Base-by-base conservation (phyloP, 1,139 yeast species). In the Geotrichum cucujoidarum region DNA sequence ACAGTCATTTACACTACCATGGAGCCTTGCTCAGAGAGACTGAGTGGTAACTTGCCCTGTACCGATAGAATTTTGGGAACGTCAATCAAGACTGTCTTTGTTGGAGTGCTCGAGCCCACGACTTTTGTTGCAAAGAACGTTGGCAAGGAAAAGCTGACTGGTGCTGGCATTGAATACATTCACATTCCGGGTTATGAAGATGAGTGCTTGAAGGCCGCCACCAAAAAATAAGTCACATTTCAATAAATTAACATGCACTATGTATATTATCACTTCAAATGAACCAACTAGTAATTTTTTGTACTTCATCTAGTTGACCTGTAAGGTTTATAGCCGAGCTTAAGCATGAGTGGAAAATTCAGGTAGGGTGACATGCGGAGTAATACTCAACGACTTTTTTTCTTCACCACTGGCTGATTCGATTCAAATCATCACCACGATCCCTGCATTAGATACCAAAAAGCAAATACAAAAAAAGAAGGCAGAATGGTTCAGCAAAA, bases 11-110 rank as follows among this genome's bases (percentile, higher is more conserved):
- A 87, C 65, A 92, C 98, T 0, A 87, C 97, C 0, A 94, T 94
- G 98, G 99, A 94, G 60, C 99, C 99, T 0, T 94, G 99, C 63
- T 82, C 95, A 1, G 76, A 78, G 51, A 72, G 99, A 49, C 70
- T 92, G 35, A 89, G 97, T 64, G 98, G 98, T 0, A 90, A 90
- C 58, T 62, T 74, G 47, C 96, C 98, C 0, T 92, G 99, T 66
- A 81, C 80, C 1, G 90, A 89, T 54, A 74, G 97, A 36, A 81
- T 92, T 8, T 60, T 88, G 39, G 70, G 67, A 1, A 65, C 80
- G 1, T 58, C 65, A n/a, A 83, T 92, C 51, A 74, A 73, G 30
- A 77, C 92, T 0, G 90, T 90, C 34, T 89, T 85, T 67, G 97
- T 92, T 5, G 98, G 98, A 0, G 95, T 89, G 1, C 64, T 81